Evolutionary conservation across 768 basidiomycete species (phyloP), one percentile per base, ranked within the genome.

Genomic region (Chalciporus pseudorubinellus): DNA sequence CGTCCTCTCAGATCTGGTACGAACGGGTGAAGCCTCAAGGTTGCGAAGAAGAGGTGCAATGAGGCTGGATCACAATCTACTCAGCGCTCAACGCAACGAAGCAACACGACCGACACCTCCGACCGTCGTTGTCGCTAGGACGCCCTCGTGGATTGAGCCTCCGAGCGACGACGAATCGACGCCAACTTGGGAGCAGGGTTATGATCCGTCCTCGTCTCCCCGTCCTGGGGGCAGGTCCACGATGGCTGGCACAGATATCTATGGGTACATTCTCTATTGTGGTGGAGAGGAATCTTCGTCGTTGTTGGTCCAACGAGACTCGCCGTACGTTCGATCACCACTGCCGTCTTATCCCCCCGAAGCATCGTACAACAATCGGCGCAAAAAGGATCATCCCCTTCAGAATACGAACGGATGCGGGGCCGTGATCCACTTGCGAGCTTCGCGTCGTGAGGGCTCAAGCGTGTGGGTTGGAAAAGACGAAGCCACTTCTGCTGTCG

Each of bases 31-130:
- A 61, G 83, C 84, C 0, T 89, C 87, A 4, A 75, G 87, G 6
- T 70, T 89, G 47, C 78, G 87, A n/a, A 72, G 87, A 50, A 72
- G 87, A 56, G 87, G 87, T 11, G 87, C 87, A 46, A 79, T 88
- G 77, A 74, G 83, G 34, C 72, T 86, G 29, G 83, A 84, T 67
- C 75, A 75, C 52, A 66, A 61, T 34, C 33, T 59, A 20, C 41
- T 67, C 22, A 61, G 46, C 49, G 44, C 60, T n/a, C 67, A 68
- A 44, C 67, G 69, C 44, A 52, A 57, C 16, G 69, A 67, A 58
- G 33, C 47, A 3, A 61, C 61, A 44, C 63, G 53, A 39, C 39
- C 43, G n/a, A 63, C 59, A 39, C 60, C 65, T 21, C 58, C 64
- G 7, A 57, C 67, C 0, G 62, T 70, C 45, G 48, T 70, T 6